Percentiles rank a stretch among this genome's conserved stretches.
Evolutionary conservation across 1,284 basidiomycete genomes (phyloP).

Genomic region (Megacollybia platyphylla): DNA sequence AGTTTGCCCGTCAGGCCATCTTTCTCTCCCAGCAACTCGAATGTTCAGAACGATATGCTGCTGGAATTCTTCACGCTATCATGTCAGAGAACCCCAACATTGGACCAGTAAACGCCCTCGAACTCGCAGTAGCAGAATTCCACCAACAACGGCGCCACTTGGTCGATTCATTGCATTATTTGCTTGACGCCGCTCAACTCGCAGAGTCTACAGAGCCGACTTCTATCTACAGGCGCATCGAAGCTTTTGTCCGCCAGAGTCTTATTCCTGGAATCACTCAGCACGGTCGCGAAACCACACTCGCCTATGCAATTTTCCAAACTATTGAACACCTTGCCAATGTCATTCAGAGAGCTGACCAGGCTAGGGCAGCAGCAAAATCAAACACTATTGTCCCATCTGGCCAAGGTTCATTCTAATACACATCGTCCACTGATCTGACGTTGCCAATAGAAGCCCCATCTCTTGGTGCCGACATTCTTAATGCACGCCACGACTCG

Average conservation of each 20-base stretch:
- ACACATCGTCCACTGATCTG: background rate
- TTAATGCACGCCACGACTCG: conserved; percentile 54
- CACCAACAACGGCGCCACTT: conserved; percentile 56
- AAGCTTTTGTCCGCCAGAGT: conserved; percentile 39
- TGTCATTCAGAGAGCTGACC: conserved; percentile 38
- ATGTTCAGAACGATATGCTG: conserved; percentile 66
- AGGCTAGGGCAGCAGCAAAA: conserved; percentile 45
- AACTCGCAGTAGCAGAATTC: conserved; percentile 51
- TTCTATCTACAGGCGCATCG: conserved; percentile 32
- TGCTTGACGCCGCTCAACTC: conserved; percentile 27
- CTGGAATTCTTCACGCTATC: conserved; percentile 54
- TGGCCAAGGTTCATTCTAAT: conserved; percentile 30
- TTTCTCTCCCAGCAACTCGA: conserved; percentile 68
- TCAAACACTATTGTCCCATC: conserved; percentile 45
- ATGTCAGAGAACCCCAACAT: conserved; percentile 55
- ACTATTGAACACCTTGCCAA: conserved; percentile 48
- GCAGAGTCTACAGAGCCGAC: conserved; percentile 26
- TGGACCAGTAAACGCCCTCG: conserved; percentile 39
- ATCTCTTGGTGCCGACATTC: conserved; percentile 49
- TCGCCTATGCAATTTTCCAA: conserved; percentile 46
- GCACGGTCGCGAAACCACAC: conserved; percentile 20
- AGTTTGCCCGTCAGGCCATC: conserved; percentile 62
- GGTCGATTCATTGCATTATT: conserved; percentile 44
- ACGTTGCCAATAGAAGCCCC: conserved; percentile 14
- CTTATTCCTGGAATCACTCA: conserved; percentile 25